Evolutionary conservation across 2,329 filamentous ascomycete species (phyloP).

Genomic region (Botrytis porri): DNA sequence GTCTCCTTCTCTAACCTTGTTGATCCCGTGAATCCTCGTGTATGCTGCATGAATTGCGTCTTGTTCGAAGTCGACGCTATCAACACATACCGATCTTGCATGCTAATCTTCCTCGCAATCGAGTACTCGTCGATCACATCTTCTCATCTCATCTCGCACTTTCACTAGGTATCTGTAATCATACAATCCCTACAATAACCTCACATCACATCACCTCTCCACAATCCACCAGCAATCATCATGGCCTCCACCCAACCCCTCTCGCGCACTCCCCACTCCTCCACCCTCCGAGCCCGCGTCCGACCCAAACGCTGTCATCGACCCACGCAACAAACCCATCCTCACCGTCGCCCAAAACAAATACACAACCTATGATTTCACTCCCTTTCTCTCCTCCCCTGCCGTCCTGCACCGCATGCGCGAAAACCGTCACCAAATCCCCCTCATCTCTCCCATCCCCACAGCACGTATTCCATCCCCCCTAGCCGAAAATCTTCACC

Average conservation of each 20-base stretch:
- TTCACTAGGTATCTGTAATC: neutral
- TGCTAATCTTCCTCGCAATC: neutral
- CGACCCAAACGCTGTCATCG: neutral
- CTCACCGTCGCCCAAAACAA: conserved; percentile 6
- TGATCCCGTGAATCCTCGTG: neutral
- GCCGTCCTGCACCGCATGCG: conserved; percentile 18
- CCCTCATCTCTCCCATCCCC: conserved; percentile 28
- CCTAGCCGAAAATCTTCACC: conserved; percentile 26
- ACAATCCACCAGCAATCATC: neutral
- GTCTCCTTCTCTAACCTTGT: neutral
- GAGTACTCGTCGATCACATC: neutral
- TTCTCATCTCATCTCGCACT: neutral
- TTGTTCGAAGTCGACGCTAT: neutral
- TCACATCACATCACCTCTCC: neutral
- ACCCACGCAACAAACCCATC: neutral
- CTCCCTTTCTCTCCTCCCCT: conserved; percentile 24
- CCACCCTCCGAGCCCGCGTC: neutral
- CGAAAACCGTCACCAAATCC: neutral
- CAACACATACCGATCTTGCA: neutral
- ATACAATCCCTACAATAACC: neutral
- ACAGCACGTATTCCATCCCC: conserved; percentile 26
- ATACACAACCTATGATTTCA: conserved; percentile 23
- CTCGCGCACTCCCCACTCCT: neutral
- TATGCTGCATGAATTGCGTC: neutral
- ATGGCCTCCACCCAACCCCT: too few relatives aligned